Evolutionary conservation across 306 rosid genomes (phyloP), one percentile per base, ranked within the genome.

Genomic region (Ormosia emarginata): DNA sequence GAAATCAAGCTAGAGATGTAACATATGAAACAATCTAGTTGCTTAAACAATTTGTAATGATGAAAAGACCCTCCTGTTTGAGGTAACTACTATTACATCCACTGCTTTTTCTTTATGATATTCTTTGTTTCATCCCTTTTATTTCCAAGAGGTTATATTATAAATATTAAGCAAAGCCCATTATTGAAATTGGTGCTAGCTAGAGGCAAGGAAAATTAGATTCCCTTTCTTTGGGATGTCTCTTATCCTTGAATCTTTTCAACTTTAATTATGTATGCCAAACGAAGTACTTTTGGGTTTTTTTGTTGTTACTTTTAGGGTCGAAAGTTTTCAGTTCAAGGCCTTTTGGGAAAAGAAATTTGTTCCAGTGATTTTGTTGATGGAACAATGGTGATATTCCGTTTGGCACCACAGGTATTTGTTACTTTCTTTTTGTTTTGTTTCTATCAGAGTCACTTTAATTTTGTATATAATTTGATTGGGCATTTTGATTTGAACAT

Each of bases 391-490:
- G 98, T 95, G 49, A 83, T 95, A 90, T 93, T 95, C 87, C 99
- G 99, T 70, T 81, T 95, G 91, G 99, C 99, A 82, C 99, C 99
- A 13, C 99, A 95, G 95, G 99, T 95, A 88, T 71, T 67, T 79
- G 10, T 53, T 81, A 40, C 43, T 73, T 72, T 81, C 58, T 58
- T 75, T 74, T 44, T 64, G 4, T 44, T 49, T 3, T 34, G 13
- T 52, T 76, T 50, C 52, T 70, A 6, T 77, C 50, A 53, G 41
- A 32, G 59, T 67, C 15, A 44, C 75, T 81, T 77, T 47, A 59
- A 43, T 77, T 68, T 46, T n/a, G 6, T 37, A 11, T 49, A 41
- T 52, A 73, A 30, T 78, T 75, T 56, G 59, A 30, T 76, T 68
- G 50, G 64, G 10, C 36, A 52, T 75, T 82, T 67, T 59, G 43